Conservation (phyloP, 1,284 basidiomycete genomes). For the Cryptococcus sp. region DNA sequence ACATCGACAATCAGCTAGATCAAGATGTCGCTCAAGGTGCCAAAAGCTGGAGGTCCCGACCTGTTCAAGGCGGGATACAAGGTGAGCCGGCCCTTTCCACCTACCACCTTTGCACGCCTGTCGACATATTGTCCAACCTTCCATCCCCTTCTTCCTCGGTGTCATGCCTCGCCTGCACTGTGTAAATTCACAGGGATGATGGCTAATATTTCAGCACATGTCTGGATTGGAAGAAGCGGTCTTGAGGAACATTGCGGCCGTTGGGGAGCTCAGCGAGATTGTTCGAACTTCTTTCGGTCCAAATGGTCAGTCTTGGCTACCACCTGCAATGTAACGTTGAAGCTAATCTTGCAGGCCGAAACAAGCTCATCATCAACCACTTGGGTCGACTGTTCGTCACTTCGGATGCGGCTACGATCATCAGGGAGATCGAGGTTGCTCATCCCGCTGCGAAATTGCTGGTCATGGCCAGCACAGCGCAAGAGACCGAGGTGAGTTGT, state of each 20-base stretch:
- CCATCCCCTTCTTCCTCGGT: slow-evolving; percentile 1
- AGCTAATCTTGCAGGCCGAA: slow-evolving; percentile 58
- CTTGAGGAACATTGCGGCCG: slow-evolving; percentile 90
- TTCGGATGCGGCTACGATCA: slow-evolving; percentile 98
- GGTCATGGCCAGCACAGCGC: slow-evolving; percentile 95
- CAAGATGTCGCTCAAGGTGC: slow-evolving; percentile 86
- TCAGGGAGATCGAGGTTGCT: slow-evolving; percentile 95
- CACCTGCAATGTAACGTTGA: not conserved
- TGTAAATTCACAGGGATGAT: not conserved
- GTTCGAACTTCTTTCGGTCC: slow-evolving; percentile 95
- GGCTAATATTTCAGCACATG: slow-evolving; percentile 56
- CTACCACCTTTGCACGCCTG: not conserved
- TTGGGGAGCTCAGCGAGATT: slow-evolving; percentile 87
- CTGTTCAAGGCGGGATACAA: slow-evolving; percentile 95
- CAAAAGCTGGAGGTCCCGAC: slow-evolving; percentile 73
- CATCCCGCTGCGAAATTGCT: slow-evolving; percentile 96
- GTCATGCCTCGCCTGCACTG: too few relatives aligned
- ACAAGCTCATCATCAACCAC: slow-evolving; percentile 95
- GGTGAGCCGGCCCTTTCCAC: slow-evolving; percentile 48
- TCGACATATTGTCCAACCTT: not conserved
- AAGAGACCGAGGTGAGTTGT: slow-evolving; percentile 75
- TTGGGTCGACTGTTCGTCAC: slow-evolving; percentile 94
- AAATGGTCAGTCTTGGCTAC: slow-evolving; percentile 62
- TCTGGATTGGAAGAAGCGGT: slow-evolving; percentile 91
- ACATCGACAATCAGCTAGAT: too few relatives aligned